Evolutionary conservation across 768 basidiomycete genomes (phyloP).

Genomic region (Suillus discolor): DNA sequence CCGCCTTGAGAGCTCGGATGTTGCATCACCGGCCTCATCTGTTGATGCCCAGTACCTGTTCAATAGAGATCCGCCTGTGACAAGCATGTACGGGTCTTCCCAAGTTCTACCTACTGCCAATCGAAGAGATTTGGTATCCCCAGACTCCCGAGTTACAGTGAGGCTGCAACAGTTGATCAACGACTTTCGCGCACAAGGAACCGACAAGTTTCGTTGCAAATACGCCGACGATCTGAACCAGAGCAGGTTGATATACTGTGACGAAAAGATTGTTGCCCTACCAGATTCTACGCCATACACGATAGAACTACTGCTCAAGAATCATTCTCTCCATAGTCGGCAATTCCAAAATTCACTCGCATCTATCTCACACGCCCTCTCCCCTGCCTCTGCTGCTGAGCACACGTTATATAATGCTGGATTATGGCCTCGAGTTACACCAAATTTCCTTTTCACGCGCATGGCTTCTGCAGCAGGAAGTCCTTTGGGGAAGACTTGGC

Average conservation of each 20-base stretch:
- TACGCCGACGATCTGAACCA: constrained; percentile 15
- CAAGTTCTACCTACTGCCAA: neutral
- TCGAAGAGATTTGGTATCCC: neutral
- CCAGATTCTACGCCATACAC: neutral
- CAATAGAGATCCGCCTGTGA: constrained; percentile 9
- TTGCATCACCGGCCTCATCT: neutral
- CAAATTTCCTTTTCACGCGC: constrained; percentile 26
- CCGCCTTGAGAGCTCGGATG: neutral
- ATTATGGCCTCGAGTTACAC: constrained; percentile 36
- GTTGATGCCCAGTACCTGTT: constrained; percentile 6
- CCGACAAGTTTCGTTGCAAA: constrained; percentile 11
- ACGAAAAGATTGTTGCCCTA: neutral
- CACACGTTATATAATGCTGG: constrained; percentile 10
- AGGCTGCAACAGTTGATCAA: constrained; percentile 14
- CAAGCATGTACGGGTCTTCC: neutral
- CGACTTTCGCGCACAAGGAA: neutral
- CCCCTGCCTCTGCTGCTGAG: neutral
- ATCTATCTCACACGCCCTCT: neutral
- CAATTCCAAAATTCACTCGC: neutral
- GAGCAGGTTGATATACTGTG: neutral
- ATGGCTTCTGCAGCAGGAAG: constrained; percentile 21
- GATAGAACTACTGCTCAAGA: neutral
- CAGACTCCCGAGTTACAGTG: neutral
- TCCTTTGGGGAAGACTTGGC: constrained; percentile 24
- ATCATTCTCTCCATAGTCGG: neutral